Evolutionary conservation across 2,329 filamentous ascomycete species (phyloP).

Genomic region (Dactylellina parvicollis): DNA sequence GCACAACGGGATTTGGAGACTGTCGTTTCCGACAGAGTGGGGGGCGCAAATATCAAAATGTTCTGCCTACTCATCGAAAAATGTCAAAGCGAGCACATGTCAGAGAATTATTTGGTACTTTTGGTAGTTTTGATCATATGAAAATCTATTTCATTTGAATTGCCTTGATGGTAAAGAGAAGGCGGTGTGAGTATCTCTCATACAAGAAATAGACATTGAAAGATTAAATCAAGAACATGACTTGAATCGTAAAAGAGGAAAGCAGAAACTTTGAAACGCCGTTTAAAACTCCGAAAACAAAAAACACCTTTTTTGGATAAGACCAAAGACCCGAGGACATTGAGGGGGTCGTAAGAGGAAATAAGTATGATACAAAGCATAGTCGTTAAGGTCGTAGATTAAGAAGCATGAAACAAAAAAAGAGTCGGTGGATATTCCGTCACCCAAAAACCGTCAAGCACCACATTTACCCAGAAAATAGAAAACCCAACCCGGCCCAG

Average conservation of each 20-base stretch:
- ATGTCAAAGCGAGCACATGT: neutral
- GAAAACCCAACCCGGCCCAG: slow-evolving; percentile 39
- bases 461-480: slow-evolving; percentile 4
- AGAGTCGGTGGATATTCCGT: neutral
- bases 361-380: slow-evolving; percentile 15
- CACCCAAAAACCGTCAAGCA: neutral
- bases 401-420: slow-evolving; percentile 6
- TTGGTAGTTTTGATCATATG: slow-evolving; percentile 11
- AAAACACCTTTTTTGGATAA: slow-evolving; percentile 4
- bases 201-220: slow-evolving; percentile 41
- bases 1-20: slow-evolving; percentile 9
- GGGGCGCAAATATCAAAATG: slow-evolving; percentile 8
- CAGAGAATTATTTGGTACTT: neutral
- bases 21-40: slow-evolving; percentile 22
- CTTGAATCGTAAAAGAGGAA: neutral
- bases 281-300: slow-evolving; percentile 11
- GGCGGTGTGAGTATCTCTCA: slow-evolving; percentile 12
- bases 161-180: slow-evolving; percentile 13
- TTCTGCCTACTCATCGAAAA: neutral
- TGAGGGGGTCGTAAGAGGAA: slow-evolving; percentile 3
- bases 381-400: slow-evolving; percentile 20
- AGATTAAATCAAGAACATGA: slow-evolving; percentile 22
- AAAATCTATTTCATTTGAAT: slow-evolving; percentile 28
- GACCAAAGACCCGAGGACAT: slow-evolving; percentile 4
- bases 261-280: slow-evolving; percentile 2